phyloP scores from a whole-genome alignment of 257 asterid genomes.

The Solanum etuberosum region DNA sequence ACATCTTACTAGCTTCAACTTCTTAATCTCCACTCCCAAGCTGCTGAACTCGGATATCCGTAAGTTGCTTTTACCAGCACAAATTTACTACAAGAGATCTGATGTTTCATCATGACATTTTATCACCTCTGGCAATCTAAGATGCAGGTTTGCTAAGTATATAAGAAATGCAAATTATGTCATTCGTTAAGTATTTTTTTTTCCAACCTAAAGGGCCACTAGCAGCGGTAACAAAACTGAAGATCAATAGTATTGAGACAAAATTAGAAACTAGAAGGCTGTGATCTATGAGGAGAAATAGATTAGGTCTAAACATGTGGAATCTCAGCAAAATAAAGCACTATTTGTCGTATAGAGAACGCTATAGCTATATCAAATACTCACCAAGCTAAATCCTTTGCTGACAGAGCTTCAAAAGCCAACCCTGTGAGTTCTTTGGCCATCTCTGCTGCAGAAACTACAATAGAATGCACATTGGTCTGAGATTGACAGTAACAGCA shows the following conservation, averaged over 20 bases:
- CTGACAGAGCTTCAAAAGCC: slow-evolving; percentile 79
- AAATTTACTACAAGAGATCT: neutral
- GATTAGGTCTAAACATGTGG: neutral
- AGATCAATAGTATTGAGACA: neutral
- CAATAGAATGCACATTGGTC: slow-evolving; percentile 17
- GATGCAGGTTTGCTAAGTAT: neutral
- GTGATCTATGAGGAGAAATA: neutral
- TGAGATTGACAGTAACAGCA: slow-evolving; percentile 1
- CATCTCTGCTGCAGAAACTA: slow-evolving; percentile 47
- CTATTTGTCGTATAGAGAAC: neutral
- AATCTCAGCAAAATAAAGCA: neutral
- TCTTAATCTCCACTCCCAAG: neutral
- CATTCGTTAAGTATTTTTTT: neutral
- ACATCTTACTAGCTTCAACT: neutral
- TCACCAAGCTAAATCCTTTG: slow-evolving; percentile 90
- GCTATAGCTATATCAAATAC: slow-evolving; percentile 3
- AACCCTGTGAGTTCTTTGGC: slow-evolving; percentile 51
- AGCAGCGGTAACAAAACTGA: neutral
- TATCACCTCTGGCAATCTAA: neutral
- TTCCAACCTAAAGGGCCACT: neutral
- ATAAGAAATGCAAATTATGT: neutral
- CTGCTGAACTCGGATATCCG: neutral
- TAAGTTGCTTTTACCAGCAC: neutral
- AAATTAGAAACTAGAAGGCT: neutral
- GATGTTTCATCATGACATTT: neutral